Evolutionary conservation across 305 asterid genomes (phyloP), one percentile per base, ranked within the genome.

Genomic region (Fraxinus baroniana): DNA sequence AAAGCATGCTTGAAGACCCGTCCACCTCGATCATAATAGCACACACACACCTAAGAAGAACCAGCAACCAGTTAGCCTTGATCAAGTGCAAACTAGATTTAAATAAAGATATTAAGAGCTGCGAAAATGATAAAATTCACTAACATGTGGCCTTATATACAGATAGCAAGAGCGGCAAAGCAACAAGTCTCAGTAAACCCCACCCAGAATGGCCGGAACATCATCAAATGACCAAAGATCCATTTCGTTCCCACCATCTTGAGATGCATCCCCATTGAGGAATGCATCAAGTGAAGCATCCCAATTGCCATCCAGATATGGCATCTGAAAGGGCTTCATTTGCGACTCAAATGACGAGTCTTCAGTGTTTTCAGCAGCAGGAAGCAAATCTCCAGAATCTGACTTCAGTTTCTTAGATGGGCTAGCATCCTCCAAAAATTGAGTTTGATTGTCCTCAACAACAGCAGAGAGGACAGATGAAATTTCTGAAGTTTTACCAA

Each of bases 111-210:
- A 66, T 39, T 46, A 44, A 26, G 32, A 64, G 55, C n/a, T 18
- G 76, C 37, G 6, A 22, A 39, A 20, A 7, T 71, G 28, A 64
- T 18, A 78, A 86, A 52, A 68, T 81, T 75, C 80, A 90, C 95
- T 78, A 83, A 93, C 94, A 87, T 89, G 90, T 68, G 86, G 97
- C 94, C 93, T 95, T 91, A 95, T 95, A 90, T 93, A 93, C 98
- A 91, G 80, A 84, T 35, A 74, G 41, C 85, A 60, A 24, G 36
- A 78, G 74, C 41, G 35, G 73, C 24, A 52, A 32, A 80, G 74
- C 37, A 22, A 8, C n/a, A 1, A 20, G 76, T 78, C 86, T 93
- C 86, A 95, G 87, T 86, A 95, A 72, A 76, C 89, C 35, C 89
- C 86, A 44, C 87, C 97, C 91, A 90, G 72, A 87, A 94, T 78